Base-by-base conservation (phyloP, 1,284 basidiomycete genomes). In the Austroboletus niveus region DNA sequence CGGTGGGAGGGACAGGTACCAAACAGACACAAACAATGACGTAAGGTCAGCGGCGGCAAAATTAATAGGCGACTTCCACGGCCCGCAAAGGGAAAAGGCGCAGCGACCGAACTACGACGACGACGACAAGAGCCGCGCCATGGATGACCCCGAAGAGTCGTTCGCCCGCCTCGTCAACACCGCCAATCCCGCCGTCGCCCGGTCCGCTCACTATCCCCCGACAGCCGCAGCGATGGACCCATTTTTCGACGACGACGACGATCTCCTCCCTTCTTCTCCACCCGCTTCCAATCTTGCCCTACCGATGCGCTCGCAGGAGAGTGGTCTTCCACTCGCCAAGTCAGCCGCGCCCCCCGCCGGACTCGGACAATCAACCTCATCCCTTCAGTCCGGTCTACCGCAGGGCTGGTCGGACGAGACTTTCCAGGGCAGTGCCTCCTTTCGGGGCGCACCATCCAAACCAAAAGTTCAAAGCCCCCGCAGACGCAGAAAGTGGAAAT, bases 231-330 rank as follows among this genome's bases (percentile, higher is more conserved):
- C 74, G 54, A 73, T 91, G 69, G 87, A 91, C 69, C 87, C 88
- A 2, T 91, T 91, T 69, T 90, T 91, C 69, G 88, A 91, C 64
- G 85, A 87, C 56, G 87, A 89, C 58, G 83, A 84, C 55, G 60
- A 66, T 15, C 55, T 64, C 1, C 35, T 62, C 45, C 45, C 39
- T 12, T 3, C 38, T 14, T n/a, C 41, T 4, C 14, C 27, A 4
- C 7, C 24, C 11, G 5, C 14, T 4, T 1, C 35, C 42, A 11
- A 29, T 41, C 45, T 60, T 72, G 46, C 72, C 75, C n/a, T 64
- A 69, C 83, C 49, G 35, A 85, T 83, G 81, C 80, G 80, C 58
- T 86, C 83, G 12, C 83, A 85, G 61, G 87, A 87, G 61, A 88
- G 84, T 62, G 82, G 81, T 11, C 66, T 87, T 2, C 84, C 83